These are phyloP conservation scores for Paxillus involutus DNA, from an alignment of 768 basidiomycete species.

Conservation along the genomic window DNA sequence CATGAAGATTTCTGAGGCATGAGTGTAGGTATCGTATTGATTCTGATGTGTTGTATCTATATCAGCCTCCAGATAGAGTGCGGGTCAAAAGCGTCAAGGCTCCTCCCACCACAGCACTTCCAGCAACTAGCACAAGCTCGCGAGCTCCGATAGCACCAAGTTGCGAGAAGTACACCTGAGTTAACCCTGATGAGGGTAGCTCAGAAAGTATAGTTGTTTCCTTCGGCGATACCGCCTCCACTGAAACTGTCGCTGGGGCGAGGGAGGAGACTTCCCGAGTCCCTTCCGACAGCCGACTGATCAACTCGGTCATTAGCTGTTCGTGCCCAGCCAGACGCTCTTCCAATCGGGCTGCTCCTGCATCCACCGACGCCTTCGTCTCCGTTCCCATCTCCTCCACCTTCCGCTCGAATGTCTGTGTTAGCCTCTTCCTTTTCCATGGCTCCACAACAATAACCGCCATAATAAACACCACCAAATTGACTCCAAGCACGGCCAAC, in stretches of 20 bases:
- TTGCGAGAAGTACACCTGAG: slow-evolving; percentile 7
- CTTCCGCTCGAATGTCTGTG: slow-evolving; percentile 87
- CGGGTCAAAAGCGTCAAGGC: slow-evolving; percentile 21
- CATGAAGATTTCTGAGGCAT: neutral
- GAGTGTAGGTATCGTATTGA: neutral
- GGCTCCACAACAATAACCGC: slow-evolving; percentile 94
- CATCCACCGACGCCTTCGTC: slow-evolving; percentile 43
- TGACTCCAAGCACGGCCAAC: slow-evolving; percentile 80
- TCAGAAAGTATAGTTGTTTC: neutral
- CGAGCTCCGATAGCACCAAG: slow-evolving; percentile 9
- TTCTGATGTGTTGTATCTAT: neutral
- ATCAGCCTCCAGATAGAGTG: slow-evolving; percentile 16
- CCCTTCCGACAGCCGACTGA: slow-evolving; percentile 14
- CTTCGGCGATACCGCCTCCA: slow-evolving; percentile 2
- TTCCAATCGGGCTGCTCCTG: slow-evolving; percentile 48
- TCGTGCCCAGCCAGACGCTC: slow-evolving; percentile 51
- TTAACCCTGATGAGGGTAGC: slow-evolving; percentile 8
- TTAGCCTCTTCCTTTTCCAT: slow-evolving; percentile 87
- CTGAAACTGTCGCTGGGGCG: slow-evolving; percentile 1
- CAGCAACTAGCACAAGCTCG: slow-evolving; percentile 28
- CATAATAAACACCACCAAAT: slow-evolving; percentile 85
- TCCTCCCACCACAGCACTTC: slow-evolving; percentile 30
- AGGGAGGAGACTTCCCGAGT: slow-evolving; percentile 6
- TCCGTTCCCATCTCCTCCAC: slow-evolving; percentile 54
- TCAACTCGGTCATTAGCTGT: slow-evolving; percentile 29